Evolutionary conservation across 2,329 filamentous ascomycete species (phyloP).

Genomic region (Trichoderma sp.): DNA sequence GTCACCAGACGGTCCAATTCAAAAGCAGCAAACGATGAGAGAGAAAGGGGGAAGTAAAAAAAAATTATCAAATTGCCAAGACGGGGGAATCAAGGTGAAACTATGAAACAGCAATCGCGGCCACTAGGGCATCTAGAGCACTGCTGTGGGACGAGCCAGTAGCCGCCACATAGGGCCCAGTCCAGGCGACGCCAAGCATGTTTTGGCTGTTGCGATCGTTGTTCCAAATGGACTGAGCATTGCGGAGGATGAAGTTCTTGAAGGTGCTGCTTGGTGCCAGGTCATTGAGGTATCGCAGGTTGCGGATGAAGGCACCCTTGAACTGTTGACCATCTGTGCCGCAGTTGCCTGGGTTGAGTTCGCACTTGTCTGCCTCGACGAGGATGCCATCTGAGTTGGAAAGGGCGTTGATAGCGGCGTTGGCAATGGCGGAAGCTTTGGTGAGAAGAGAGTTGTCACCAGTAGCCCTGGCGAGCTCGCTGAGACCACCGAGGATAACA

Average conservation of each 20-base stretch:
- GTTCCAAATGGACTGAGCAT: constrained; percentile 65
- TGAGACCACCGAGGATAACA: constrained; percentile 53
- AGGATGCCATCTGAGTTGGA: constrained; percentile 48
- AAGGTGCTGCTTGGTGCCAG: constrained; percentile 51
- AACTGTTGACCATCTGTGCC: constrained; percentile 59
- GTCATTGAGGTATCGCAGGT: constrained; percentile 57
- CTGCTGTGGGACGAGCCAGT: constrained; percentile 62
- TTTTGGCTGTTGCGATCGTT: constrained; percentile 51
- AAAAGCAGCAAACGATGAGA: constrained; percentile 3
- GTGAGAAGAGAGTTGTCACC: constrained; percentile 41
- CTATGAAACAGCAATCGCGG: constrained; percentile 47
- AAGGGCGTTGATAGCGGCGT: constrained; percentile 49
- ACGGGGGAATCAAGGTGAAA: not conserved
- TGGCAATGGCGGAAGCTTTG: constrained; percentile 48
- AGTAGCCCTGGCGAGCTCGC: constrained; percentile 50
- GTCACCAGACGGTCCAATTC: constrained; percentile 12
- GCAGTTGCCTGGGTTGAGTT: constrained; percentile 37
- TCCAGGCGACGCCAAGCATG: constrained; percentile 63
- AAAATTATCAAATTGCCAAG: not conserved
- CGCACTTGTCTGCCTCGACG: constrained; percentile 37
- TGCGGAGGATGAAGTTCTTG: constrained; percentile 54
- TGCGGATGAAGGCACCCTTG: constrained; percentile 69
- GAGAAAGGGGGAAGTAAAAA: not conserved
- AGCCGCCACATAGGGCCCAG: constrained; percentile 53
- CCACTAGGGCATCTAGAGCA: constrained; percentile 66